Evolutionary conservation across 1,139 yeast genomes (phyloP), one percentile per base, ranked within the genome.

Genomic region (Geotrichum cucujoidarum): DNA sequence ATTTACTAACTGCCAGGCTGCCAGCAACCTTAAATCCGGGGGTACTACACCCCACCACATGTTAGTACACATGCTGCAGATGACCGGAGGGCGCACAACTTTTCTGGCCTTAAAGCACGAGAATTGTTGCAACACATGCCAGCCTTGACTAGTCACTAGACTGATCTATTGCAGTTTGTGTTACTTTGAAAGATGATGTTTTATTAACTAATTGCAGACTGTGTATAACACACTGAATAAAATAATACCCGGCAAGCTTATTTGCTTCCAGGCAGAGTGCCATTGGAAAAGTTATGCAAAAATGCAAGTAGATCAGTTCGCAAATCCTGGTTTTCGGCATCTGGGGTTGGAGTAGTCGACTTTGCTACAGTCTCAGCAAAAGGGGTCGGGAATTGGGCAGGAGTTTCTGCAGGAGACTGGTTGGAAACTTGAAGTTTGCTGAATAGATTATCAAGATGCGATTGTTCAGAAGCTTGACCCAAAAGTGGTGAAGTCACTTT

Each of bases 241-340:
- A n/a, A n/a, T n/a, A 25, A 25, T 25, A 25, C 29, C 11, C 10
- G 29, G 7, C 7, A 7, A 30, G 33, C 33, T 30, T 30, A 14
- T 32, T 42, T 14, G 25, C 34, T 42, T 13, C 36, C 13, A 5
- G 48, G 48, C 10, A 45, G 40, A 8, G 48, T 45, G 16, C 48
- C 48, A 27, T 45, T 45, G 5, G 48, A 45, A 34, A 45, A 45
- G 21, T 45, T 45, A 24, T 45, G 48, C 40, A 45, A 33, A 45
- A 45, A 45, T 18, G 48, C 43, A n/a, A 45, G 36, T 3, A 45
- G 22, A 27, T 45, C 48, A 24, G 18, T 38, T 21, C 41, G 41
- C 18, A 45, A 14, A 14, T 45, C 43, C 21, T 35, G 33, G n/a
- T 14, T 14, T 3, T 31, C 16, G 4, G 11, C n/a, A 3, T 31